Percentiles rank a stretch among this genome's conserved stretches.
These are phyloP conservation scores for Fusarium sp. DNA, from an alignment of 2,329 filamentous ascomycete genomes.

Conservation along the genomic window DNA sequence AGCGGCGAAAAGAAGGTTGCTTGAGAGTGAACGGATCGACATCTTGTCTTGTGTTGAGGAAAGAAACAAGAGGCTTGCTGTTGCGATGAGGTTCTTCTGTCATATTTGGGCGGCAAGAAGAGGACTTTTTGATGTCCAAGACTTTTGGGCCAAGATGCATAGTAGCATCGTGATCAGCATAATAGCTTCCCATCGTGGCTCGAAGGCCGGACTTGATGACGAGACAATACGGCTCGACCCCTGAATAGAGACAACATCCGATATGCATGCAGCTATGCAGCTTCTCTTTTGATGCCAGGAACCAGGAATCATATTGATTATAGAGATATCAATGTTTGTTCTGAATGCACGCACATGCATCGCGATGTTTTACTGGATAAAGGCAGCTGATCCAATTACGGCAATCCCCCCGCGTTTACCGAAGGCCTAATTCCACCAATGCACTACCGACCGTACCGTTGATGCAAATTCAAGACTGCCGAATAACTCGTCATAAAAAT, in stretches of 20 bases:
- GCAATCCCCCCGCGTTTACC: slow-evolving; percentile 27
- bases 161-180: slow-evolving; percentile 28
- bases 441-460: background rate
- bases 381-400: background rate
- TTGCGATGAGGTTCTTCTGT: no score
- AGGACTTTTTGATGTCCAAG: background rate
- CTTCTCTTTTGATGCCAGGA: slow-evolving; percentile 5
- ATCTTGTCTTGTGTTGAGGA: slow-evolving; percentile 2
- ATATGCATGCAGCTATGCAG: background rate
- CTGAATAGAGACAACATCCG: slow-evolving; percentile 8
- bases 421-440: slow-evolving; percentile 28
- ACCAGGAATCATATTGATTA: background rate
- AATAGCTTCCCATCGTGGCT: slow-evolving; percentile 15
- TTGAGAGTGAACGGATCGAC: slow-evolving; percentile 8
- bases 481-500: slow-evolving; percentile 18
- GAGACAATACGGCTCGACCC: background rate
- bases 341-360: slow-evolving; percentile 5
- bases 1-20: slow-evolving; percentile 18
- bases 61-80: background rate
- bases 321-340: background rate
- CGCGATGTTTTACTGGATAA: slow-evolving; percentile 11
- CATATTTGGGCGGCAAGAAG: background rate
- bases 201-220: slow-evolving; percentile 7
- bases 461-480: slow-evolving; percentile 6
- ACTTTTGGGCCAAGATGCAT: background rate